A percentile compares a stretch with the other conserved stretches of the same genome.
phyloP scores from a whole-genome alignment of 495 filamentous ascomycete species.

The Penicillium riverlandense region DNA sequence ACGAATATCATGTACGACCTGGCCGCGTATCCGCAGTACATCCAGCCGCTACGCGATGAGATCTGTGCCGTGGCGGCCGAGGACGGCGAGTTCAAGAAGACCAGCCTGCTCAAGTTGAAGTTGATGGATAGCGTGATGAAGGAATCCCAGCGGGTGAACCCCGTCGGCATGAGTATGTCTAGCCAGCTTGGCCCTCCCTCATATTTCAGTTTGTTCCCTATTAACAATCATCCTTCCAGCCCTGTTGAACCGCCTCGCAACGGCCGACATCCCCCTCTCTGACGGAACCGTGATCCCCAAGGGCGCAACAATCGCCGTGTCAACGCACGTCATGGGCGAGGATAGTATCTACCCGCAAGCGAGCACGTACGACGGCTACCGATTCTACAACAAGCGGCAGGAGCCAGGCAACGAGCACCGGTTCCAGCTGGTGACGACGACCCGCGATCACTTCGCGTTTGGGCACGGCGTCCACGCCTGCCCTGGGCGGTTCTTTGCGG shows the following conservation, averaged over 20 bases:
- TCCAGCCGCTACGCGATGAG: slow-evolving; percentile 32
- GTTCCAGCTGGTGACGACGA: slow-evolving; percentile 40
- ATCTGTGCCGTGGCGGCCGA: slow-evolving; percentile 23
- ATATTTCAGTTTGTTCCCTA: not conserved
- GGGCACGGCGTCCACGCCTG: slow-evolving; percentile 48
- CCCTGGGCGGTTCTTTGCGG: slow-evolving; percentile 47
- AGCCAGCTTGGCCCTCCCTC: not conserved
- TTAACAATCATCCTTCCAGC: slow-evolving; percentile 14
- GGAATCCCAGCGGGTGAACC: slow-evolving; percentile 26
- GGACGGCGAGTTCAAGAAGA: slow-evolving; percentile 39
- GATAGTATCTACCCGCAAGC: slow-evolving; percentile 35
- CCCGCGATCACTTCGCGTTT: slow-evolving; percentile 35
- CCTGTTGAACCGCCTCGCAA: slow-evolving; percentile 35
- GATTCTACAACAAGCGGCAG: slow-evolving; percentile 39
- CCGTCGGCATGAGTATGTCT: slow-evolving; percentile 28
- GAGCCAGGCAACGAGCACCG: slow-evolving; percentile 32
- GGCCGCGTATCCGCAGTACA: slow-evolving; percentile 25
- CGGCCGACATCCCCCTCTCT: slow-evolving; percentile 21
- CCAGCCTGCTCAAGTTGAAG: slow-evolving; percentile 41
- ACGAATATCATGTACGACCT: slow-evolving; percentile 38
- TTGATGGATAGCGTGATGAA: slow-evolving; percentile 41
- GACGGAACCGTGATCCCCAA: slow-evolving; percentile 28
- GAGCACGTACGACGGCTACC: slow-evolving; percentile 36
- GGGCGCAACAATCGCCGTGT: slow-evolving; percentile 28
- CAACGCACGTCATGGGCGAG: slow-evolving; percentile 27